Base-by-base conservation (phyloP, 495 filamentous ascomycete genomes). In the Penicillium parvum region DNA sequence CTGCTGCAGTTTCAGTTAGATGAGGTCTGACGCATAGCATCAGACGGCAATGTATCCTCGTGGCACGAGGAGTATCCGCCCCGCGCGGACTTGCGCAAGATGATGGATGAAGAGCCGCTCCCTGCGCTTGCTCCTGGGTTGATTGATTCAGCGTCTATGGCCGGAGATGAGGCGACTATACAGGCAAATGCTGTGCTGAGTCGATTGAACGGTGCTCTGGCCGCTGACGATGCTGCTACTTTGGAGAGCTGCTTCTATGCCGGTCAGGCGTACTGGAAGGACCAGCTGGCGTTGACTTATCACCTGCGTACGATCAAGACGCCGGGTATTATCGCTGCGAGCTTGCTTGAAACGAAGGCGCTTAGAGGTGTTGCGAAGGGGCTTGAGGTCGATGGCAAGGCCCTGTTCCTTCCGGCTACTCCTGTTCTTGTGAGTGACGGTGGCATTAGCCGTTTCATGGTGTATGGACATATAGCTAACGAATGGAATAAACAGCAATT, bases 401-500 rank as follows among this genome's bases (percentile, higher is more conserved):
- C 50, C 5, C n/a, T 36, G 1, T 53, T 58, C 30, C 11, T 53
- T 2, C 47, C 44, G 14, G 47, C 34, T 2, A 52, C 41, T 0
- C 55, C 47, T 0, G 43, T 27, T 5, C 37, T 58, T 22, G 55
- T 58, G 45, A 45, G 54, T 38, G n/a, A 12, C n/a, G n/a, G n/a
- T n/a, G n/a, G n/a, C n/a, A n/a, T n/a, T n/a, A n/a, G n/a, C n/a
- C n/a, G n/a, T n/a, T n/a, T n/a, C n/a, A 30, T 30, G 28, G 5
- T 10, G 28, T 15, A 30, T 12, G 28, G 11, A 3, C n/a, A 15
- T 10, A 15, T 15, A 30, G 16, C 4, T 1, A 10, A 30, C 5
- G n/a, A n/a, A n/a, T n/a, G n/a, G n/a, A n/a, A n/a, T n/a, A 5
- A 5, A 20, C 37, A 58, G 55, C 55, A 58, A 58, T 53, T 51